Conservation (phyloP, 2,329 filamentous ascomycete genomes). For the Lasiodiplodia sp. region DNA sequence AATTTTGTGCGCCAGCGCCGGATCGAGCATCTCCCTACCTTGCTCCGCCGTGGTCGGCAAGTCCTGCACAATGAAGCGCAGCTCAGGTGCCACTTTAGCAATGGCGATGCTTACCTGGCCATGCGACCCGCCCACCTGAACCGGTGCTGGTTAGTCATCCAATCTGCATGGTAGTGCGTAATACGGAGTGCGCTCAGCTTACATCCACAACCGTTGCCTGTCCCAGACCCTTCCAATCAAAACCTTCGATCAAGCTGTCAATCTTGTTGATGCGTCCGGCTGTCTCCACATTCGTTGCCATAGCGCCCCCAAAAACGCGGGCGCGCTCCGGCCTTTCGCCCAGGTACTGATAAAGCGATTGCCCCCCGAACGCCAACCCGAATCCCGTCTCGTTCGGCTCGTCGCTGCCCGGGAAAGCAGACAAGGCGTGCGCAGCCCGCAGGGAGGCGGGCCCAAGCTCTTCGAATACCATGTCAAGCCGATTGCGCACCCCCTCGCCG, state of each 20-base stretch:
- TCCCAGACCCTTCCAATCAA: constrained; percentile 2
- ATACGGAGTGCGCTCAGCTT: neutral
- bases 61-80: constrained; percentile 44
- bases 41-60: constrained; percentile 36
- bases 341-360: neutral
- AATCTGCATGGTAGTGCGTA: too few species aligned
- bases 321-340: neutral
- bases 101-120: constrained; percentile 39
- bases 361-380: neutral
- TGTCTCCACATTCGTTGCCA: neutral
- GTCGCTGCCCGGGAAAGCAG: neutral
- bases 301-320: neutral
- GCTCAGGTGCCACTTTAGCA: constrained; percentile 38
- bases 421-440: neutral
- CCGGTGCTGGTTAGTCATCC: neutral
- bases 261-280: neutral
- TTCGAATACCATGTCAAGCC: constrained; percentile 1
- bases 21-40: constrained; percentile 5
- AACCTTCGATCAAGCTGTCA: neutral
- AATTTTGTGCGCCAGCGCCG: constrained; percentile 38
- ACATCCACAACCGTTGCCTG: constrained; percentile 4
- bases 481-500: neutral
- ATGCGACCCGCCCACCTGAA: constrained; percentile 28
- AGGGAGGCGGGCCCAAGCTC: neutral
- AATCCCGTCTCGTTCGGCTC: neutral